Evolutionary conservation across 176 grass and related monocot species (phyloP).

Genomic region (Tillandsia fasciculata): DNA sequence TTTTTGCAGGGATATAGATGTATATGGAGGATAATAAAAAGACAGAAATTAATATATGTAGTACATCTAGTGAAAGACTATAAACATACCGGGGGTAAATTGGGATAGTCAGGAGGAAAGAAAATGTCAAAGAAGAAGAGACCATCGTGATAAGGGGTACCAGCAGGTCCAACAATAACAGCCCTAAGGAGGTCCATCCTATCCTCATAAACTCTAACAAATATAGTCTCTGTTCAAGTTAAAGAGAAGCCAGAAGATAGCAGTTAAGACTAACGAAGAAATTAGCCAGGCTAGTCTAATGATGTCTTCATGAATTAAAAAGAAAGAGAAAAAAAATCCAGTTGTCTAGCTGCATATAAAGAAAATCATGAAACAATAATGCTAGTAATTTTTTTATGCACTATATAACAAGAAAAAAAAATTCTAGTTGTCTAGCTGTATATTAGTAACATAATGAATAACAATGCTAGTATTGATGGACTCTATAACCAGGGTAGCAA

Average conservation of each 20-base stretch:
- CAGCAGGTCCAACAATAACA: conserved; percentile 62
- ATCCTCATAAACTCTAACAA: conserved; percentile 72
- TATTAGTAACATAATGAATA: no score
- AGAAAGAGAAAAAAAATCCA: no score
- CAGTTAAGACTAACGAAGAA: conserved; percentile 19
- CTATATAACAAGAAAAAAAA: no score
- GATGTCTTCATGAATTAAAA: no score
- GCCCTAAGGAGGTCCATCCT: conserved; percentile 86
- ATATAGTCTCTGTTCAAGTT: conserved; percentile 59
- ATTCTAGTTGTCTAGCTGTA: no score
- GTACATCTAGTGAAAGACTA: conserved; percentile 11
- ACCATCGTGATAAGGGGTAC: conserved; percentile 80
- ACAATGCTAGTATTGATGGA: no score
- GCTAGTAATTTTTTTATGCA: no score
- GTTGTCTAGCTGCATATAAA: no score
- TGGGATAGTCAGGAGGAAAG: conserved; percentile 67
- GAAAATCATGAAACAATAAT: no score
- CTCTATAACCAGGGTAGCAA: no score
- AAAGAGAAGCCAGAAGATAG: conserved; percentile 15
- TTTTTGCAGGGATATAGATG: no score
- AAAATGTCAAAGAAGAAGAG: conserved; percentile 77
- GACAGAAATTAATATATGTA: conserved; percentile 5
- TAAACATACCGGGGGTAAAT: conserved; percentile 48
- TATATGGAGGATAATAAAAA: neutral
- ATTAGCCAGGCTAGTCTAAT: neutral